phyloP scores from a whole-genome alignment of 2,329 filamentous ascomycete genomes.

The Penicillium freii region DNA sequence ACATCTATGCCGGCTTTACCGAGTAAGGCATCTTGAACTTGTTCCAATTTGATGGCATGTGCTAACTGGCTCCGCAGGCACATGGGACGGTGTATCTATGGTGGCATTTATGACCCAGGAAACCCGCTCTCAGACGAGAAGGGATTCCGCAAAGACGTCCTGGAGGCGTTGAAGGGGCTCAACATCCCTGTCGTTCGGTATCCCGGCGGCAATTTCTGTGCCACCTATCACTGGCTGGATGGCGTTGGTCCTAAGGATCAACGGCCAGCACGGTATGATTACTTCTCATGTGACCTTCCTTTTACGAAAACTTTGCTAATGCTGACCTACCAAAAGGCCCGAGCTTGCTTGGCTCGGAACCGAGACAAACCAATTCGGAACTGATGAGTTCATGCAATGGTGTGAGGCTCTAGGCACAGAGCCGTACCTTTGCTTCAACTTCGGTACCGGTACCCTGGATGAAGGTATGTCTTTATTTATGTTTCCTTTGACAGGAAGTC shows the following conservation, averaged over 20 bases:
- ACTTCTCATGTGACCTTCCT: not conserved
- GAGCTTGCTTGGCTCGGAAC: slow-evolving; percentile 77
- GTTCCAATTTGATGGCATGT: not conserved
- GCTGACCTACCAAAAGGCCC: slow-evolving; percentile 46
- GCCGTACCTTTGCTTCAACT: slow-evolving; percentile 77
- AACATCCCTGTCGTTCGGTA: slow-evolving; percentile 75
- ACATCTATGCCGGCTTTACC: slow-evolving; percentile 81
- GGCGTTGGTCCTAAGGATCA: slow-evolving; percentile 71
- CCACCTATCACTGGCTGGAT: slow-evolving; percentile 83
- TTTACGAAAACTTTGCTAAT: not conserved
- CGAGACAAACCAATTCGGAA: slow-evolving; percentile 77
- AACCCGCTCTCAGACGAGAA: slow-evolving; percentile 70
- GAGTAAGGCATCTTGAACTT: slow-evolving; percentile 56
- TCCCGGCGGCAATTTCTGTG: slow-evolving; percentile 79
- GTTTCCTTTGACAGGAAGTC: not conserved
- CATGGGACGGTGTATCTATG: slow-evolving; percentile 87
- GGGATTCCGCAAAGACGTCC: slow-evolving; percentile 76
- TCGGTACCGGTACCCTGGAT: slow-evolving; percentile 68
- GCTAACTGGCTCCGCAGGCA: slow-evolving; percentile 54
- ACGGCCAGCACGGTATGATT: slow-evolving; percentile 55
- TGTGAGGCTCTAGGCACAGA: slow-evolving; percentile 70
- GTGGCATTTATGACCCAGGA: slow-evolving; percentile 76
- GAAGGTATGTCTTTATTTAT: slow-evolving; percentile 44
- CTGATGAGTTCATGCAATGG: slow-evolving; percentile 84
- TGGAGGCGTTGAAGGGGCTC: slow-evolving; percentile 69